These are phyloP conservation scores for Pichia gijzeniarum DNA, from an alignment of 805 yeast species.

Conservation along the genomic window DNA sequence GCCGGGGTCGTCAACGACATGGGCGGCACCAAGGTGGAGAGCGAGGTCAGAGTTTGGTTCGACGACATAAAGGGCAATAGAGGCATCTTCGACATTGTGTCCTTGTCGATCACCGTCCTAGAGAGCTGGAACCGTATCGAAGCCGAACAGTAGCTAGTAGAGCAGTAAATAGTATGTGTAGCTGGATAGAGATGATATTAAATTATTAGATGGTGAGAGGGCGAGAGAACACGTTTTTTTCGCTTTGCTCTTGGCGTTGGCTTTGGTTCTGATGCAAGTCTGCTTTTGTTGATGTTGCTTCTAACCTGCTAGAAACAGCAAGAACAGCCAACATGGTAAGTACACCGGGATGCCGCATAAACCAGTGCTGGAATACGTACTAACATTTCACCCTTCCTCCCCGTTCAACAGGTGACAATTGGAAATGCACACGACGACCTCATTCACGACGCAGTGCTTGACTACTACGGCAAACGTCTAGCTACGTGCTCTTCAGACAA, in stretches of 20 bases:
- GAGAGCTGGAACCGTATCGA: slow-evolving; percentile 38
- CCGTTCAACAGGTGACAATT: slow-evolving; percentile 63
- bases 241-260: no score
- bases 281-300: no score
- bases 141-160: slow-evolving; percentile 11
- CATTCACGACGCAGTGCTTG: slow-evolving; percentile 95
- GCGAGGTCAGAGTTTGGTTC: slow-evolving; percentile 62
- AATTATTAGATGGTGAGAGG: no score
- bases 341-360: no score
- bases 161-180: no score
- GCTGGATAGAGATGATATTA: no score
- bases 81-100: slow-evolving; percentile 54
- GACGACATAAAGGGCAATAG: slow-evolving; percentile 40
- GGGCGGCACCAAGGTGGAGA: slow-evolving; percentile 71
- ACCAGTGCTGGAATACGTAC: neutral
- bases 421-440: slow-evolving; percentile 88
- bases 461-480: slow-evolving; percentile 90
- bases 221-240: neutral
- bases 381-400: neutral
- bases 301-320: no score
- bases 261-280: no score
- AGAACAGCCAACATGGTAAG: slow-evolving; percentile 1
- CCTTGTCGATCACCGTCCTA: slow-evolving; percentile 43
- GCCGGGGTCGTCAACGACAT: slow-evolving; percentile 62
- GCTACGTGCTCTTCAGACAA: slow-evolving; percentile 97